phyloP scores from a whole-genome alignment of 2,329 filamentous ascomycete genomes.

The Periconia sp. region DNA sequence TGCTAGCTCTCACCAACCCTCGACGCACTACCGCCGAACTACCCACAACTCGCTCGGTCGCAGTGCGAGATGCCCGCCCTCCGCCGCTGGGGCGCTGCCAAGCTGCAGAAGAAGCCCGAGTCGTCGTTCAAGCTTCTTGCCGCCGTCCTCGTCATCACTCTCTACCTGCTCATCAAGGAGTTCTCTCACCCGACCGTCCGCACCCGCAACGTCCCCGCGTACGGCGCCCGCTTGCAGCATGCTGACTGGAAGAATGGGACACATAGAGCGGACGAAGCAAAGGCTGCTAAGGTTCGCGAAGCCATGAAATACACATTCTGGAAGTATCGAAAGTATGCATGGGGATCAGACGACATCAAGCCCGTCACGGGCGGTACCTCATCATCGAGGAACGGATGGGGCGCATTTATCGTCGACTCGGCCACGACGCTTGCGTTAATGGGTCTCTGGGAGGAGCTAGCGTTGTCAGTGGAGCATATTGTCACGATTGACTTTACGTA shows the following conservation, averaged over 20 bases:
- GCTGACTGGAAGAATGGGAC: slow-evolving; percentile 42
- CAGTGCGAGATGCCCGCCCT: slow-evolving; percentile 42
- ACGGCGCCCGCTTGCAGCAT: slow-evolving; percentile 41
- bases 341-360: slow-evolving; percentile 48
- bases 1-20: too few relatives aligned
- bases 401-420: slow-evolving; percentile 51
- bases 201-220: slow-evolving; percentile 12
- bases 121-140: slow-evolving; percentile 51
- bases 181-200: slow-evolving; percentile 40
- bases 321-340: slow-evolving; percentile 47
- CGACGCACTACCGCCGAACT: too few relatives aligned
- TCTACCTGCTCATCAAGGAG: slow-evolving; percentile 49
- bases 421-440: slow-evolving; percentile 49
- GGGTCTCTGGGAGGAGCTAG: slow-evolving; percentile 52
- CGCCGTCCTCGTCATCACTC: slow-evolving; percentile 46
- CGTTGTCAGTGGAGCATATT: slow-evolving; percentile 46
- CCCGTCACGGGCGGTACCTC: slow-evolving; percentile 46
- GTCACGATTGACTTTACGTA: slow-evolving; percentile 45
- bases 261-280: slow-evolving; percentile 39
- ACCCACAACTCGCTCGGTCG: too few relatives aligned
- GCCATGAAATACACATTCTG: slow-evolving; percentile 50
- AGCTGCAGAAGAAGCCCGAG: slow-evolving; percentile 47
- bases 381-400: slow-evolving; percentile 49
- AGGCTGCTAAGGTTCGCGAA: slow-evolving; percentile 40
- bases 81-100: slow-evolving; percentile 45